These are phyloP conservation scores for Phytomonas sp. DNA, from an alignment of 208 protist species.

Conservation along the genomic window DNA sequence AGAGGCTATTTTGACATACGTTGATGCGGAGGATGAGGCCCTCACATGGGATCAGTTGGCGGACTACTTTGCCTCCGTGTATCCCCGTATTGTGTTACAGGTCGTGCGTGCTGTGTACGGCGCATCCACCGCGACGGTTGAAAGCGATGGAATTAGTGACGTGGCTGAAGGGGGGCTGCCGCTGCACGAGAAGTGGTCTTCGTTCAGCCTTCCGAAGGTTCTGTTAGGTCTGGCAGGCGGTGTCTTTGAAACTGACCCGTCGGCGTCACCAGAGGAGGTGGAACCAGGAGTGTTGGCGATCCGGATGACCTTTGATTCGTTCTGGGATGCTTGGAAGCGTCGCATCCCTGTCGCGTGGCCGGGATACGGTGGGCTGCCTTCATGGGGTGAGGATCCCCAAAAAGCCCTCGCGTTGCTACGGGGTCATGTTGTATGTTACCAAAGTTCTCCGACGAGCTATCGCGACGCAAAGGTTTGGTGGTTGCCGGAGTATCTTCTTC, in stretches of 20 bases:
- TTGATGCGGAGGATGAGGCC: constrained; percentile 21
- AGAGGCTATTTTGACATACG: constrained; percentile 22
- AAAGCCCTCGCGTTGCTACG: not conserved
- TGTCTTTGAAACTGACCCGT: constrained; percentile 23
- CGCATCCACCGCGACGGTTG: not conserved
- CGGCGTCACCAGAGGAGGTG: constrained; percentile 8
- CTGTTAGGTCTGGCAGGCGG: constrained; percentile 32
- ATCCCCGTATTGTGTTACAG: constrained; percentile 41
- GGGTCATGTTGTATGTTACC: not conserved
- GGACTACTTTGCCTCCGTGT: constrained; percentile 45
- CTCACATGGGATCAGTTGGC: constrained; percentile 23
- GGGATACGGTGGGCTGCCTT: not conserved
- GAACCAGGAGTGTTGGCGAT: constrained; percentile 19
- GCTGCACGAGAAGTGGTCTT: not conserved
- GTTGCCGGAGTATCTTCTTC: constrained; percentile 34
- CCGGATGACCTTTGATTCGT: constrained; percentile 24
- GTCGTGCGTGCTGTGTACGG: constrained; percentile 43
- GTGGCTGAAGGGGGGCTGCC: not conserved
- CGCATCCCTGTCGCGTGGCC: not conserved
- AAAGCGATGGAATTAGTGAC: not conserved
- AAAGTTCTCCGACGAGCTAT: not conserved
- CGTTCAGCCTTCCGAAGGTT: constrained; percentile 25
- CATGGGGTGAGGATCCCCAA: not conserved
- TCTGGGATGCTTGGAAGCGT: constrained; percentile 19
- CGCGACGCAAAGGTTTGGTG: constrained; percentile 24